These are phyloP conservation scores for Setaria italica DNA, from an alignment of 202 grass and related monocot genomes.

Conservation along the genomic window DNA sequence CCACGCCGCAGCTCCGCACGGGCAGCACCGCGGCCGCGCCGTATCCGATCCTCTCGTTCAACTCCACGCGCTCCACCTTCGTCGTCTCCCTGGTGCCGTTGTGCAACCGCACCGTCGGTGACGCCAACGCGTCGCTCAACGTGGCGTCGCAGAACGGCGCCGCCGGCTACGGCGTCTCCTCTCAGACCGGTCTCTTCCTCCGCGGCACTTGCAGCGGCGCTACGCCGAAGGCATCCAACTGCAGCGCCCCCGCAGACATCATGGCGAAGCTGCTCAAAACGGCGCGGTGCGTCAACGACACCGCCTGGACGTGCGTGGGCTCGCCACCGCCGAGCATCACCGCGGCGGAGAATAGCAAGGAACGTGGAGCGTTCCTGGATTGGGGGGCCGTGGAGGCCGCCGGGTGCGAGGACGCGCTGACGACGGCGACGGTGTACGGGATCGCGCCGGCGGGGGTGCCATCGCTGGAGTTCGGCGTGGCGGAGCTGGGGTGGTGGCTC, in stretches of 20 bases:
- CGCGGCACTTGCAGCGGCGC: fast-evolving
- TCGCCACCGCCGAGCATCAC: neutral
- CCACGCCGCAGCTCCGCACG: neutral
- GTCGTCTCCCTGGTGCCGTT: neutral
- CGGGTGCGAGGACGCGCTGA: constrained; percentile 32
- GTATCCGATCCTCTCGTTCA: constrained; percentile 34
- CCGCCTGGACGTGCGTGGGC: neutral
- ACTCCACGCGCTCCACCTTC: constrained; percentile 20
- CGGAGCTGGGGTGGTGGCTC: constrained; percentile 82
- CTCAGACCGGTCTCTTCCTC: constrained; percentile 53
- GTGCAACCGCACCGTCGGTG: constrained; percentile 47
- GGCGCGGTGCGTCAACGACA: neutral
- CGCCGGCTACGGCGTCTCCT: constrained; percentile 49
- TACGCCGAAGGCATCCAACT: neutral
- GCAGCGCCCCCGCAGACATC: constrained; percentile 1
- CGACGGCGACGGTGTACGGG: constrained; percentile 33
- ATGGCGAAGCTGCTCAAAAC: neutral
- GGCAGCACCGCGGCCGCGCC: neutral
- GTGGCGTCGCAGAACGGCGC: neutral
- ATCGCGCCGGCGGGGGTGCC: neutral
- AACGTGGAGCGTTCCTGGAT: neutral
- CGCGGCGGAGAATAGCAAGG: too few relatives aligned
- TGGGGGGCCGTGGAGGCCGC: neutral
- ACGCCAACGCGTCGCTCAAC: neutral
- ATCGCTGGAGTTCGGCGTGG: constrained; percentile 49